Evolutionary conservation across 2,329 filamentous ascomycete genomes (phyloP).

Genomic region (Diatrype stigma): DNA sequence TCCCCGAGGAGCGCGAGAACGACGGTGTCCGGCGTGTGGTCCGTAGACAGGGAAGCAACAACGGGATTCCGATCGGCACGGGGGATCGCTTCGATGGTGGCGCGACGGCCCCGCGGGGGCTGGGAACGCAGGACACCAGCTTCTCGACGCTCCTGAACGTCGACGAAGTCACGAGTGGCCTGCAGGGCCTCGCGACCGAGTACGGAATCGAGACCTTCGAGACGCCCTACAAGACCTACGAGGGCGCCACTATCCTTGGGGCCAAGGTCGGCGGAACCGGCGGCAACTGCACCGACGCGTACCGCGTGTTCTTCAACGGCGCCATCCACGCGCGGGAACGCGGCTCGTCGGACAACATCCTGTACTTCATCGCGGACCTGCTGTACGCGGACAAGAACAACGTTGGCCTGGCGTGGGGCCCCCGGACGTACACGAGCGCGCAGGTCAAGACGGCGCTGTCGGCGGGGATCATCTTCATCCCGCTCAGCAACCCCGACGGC

Average conservation of each 20-base stretch:
- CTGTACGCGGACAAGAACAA: conserved; percentile 47
- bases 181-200: conserved; percentile 36
- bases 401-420: conserved; percentile 48
- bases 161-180: conserved; percentile 39
- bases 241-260: conserved; percentile 35
- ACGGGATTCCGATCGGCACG: conserved; percentile 34
- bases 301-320: conserved; percentile 48
- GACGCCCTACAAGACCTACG: conserved; percentile 39
- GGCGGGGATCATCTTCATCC: conserved; percentile 49
- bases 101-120: conserved; percentile 31
- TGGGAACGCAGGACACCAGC: conserved; percentile 31
- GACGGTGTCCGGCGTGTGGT: conserved; percentile 11
- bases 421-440: conserved; percentile 44
- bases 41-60: conserved; percentile 8
- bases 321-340: conserved; percentile 56
- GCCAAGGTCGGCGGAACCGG: conserved; percentile 12
- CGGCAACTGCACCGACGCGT: conserved; percentile 35
- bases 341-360: conserved; percentile 50
- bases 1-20: conserved; percentile 31
- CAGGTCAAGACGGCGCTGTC: conserved; percentile 49
- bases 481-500: conserved; percentile 52
- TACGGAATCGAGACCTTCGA: conserved; percentile 38
- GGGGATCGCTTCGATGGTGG: conserved; percentile 40
- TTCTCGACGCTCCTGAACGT: conserved; percentile 42
- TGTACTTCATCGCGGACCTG: conserved; percentile 56